Conservation (phyloP, 2,329 filamentous ascomycete species). For the Fusarium secorum region DNA sequence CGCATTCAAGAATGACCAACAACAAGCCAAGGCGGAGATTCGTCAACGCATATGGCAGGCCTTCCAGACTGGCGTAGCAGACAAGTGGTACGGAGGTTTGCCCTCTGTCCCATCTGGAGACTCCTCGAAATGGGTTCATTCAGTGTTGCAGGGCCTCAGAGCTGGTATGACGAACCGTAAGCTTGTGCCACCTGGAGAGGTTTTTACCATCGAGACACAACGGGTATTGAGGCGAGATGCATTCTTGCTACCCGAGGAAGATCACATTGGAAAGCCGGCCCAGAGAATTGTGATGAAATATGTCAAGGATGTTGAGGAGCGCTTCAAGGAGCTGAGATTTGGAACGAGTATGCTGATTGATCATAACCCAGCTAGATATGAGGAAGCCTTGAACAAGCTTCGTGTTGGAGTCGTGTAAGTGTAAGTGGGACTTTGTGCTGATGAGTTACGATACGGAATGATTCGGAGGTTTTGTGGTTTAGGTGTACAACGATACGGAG, state of each 20-base stretch:
- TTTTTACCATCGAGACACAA: slow-evolving; percentile 75
- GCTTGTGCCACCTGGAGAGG: slow-evolving; percentile 77
- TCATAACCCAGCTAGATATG: slow-evolving; percentile 78
- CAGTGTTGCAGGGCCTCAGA: slow-evolving; percentile 70
- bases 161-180: slow-evolving; percentile 74
- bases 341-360: slow-evolving; percentile 78
- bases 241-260: slow-evolving; percentile 58
- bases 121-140: slow-evolving; percentile 74
- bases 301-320: slow-evolving; percentile 72
- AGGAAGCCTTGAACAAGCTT: slow-evolving; percentile 71
- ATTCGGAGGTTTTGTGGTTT: not conserved
- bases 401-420: slow-evolving; percentile 56
- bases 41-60: slow-evolving; percentile 71
- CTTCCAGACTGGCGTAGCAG: slow-evolving; percentile 66
- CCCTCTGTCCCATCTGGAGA: slow-evolving; percentile 52
- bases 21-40: slow-evolving; percentile 72
- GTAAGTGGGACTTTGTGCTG: slow-evolving; percentile 2
- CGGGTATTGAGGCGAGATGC: slow-evolving; percentile 72
- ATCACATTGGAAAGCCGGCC: slow-evolving; percentile 69
- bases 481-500: not conserved
- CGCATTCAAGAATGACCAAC: slow-evolving; percentile 76
- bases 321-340: slow-evolving; percentile 76
- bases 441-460: slow-evolving; percentile 8
- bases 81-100: slow-evolving; percentile 65
- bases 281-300: slow-evolving; percentile 75